Evolutionary conservation across 345 rosid genomes (phyloP), one percentile per base, ranked within the genome.

Genomic region (Anacardium occidentale): DNA sequence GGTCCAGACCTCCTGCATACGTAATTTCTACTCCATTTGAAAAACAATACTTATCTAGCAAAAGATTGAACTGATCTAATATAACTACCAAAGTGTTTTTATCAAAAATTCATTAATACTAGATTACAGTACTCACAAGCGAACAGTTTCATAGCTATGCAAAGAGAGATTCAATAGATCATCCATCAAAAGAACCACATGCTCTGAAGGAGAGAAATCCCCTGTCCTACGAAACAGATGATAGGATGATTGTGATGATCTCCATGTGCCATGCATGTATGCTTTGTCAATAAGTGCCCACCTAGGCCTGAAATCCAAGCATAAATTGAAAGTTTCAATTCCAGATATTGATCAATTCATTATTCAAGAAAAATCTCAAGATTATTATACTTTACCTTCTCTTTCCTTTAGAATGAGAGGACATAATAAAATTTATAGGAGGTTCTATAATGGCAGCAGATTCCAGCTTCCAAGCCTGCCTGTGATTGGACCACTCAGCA

Each of bases 381-480:
- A 55, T 47, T 52, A 37, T 63, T 7, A 59, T 22, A 47, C 45
- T 54, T 65, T 75, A 89, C 99, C 99, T 90, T 86, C 91, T 90
- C 83, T 87, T 95, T 77, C 97, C 97, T 83, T 85, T 86, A 73
- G 96, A 87, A 83, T 90, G 92, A 70, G 88, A 84, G 56, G 90
- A 84, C 58, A 87, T 89, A 62, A 95, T 89, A 85, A 89, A 95
- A 83, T 95, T 95, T 75, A 87, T 81, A 54, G 99, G 88, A 84
- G 99, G 99, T 84, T 95, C 99, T 53, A 89, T 76, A 77, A 92
- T 88, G 63, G 98, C 97, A 78, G 99, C 91, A 76, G 98, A 92
- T 81, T 95, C 98, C 84, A 92, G 82, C 87, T 92, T 95, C 99
- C 97, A 92, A 72, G 94, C 95, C 85, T 92, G 99, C 83, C 97